Percentiles rank a stretch among this genome's conserved stretches.
phyloP scores from a whole-genome alignment of 2,329 filamentous ascomycete species.

The Cladosporium sp. region DNA sequence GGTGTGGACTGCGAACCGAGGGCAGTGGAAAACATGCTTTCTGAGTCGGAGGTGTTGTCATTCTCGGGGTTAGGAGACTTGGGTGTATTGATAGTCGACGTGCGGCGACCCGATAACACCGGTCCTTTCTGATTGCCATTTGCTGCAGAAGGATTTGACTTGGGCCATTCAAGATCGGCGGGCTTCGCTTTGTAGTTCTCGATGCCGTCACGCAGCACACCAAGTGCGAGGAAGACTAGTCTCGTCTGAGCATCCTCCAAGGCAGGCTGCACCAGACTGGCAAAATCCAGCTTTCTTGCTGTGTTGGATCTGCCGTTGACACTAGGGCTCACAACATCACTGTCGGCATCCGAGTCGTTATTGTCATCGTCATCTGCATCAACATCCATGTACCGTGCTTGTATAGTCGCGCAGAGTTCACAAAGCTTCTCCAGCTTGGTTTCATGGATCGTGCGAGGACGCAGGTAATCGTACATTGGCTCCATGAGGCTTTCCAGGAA shows the following conservation, averaged over 20 bases:
- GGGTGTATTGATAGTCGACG: constrained; percentile 38
- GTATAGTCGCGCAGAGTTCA: constrained; percentile 65
- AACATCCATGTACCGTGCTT: constrained; percentile 63
- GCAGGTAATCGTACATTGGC: constrained; percentile 65
- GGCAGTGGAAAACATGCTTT: constrained; percentile 38
- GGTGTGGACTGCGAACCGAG: not conserved
- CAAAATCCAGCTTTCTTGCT: constrained; percentile 56
- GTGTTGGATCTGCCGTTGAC: constrained; percentile 22
- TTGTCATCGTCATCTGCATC: constrained; percentile 52
- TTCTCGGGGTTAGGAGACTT: constrained; percentile 51
- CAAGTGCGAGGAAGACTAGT: constrained; percentile 65
- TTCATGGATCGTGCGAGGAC: constrained; percentile 66
- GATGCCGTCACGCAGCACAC: constrained; percentile 65
- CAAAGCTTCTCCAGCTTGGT: constrained; percentile 66
- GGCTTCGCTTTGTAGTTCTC: constrained; percentile 65
- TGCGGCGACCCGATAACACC: constrained; percentile 54
- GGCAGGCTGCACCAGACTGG: constrained; percentile 61
- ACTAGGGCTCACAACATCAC: constrained; percentile 23
- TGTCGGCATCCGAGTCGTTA: constrained; percentile 50
- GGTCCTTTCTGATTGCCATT: constrained; percentile 41
- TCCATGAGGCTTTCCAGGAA: constrained; percentile 68
- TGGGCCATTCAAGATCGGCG: constrained; percentile 65
- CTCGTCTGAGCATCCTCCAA: constrained; percentile 68
- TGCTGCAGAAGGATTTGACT: constrained; percentile 34
- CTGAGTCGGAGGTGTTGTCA: constrained; percentile 56